These are phyloP conservation scores for Pezicula neosporulosa DNA, from an alignment of 2,329 filamentous ascomycete species.

Conservation along the genomic window DNA sequence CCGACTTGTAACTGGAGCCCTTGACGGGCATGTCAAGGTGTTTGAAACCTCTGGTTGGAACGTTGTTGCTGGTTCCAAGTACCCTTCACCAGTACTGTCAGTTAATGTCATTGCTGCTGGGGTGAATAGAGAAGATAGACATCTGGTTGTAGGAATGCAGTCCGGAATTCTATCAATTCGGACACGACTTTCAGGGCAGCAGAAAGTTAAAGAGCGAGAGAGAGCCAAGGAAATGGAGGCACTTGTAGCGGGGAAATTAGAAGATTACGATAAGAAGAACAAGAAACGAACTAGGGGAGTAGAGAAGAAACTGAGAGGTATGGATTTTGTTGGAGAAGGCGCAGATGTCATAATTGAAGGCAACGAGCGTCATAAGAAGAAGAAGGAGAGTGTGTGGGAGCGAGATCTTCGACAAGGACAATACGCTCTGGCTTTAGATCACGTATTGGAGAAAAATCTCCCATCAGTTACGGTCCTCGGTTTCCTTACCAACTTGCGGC, in stretches of 20 bases:
- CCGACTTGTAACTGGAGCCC: constrained; percentile 79
- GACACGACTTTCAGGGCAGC: constrained; percentile 80
- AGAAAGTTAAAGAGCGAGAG: constrained; percentile 73
- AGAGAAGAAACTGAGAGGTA: constrained; percentile 60
- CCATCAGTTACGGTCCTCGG: constrained; percentile 66
- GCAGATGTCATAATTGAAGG: constrained; percentile 85
- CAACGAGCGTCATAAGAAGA: constrained; percentile 60
- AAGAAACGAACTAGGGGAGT: constrained; percentile 57
- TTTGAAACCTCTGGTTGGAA: constrained; percentile 96
- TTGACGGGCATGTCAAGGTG: constrained; percentile 96
- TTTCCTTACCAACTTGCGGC: constrained; percentile 77
- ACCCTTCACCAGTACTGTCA: constrained; percentile 84
- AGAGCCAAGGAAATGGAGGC: constrained; percentile 83
- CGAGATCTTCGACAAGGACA: constrained; percentile 72
- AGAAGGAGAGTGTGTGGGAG: constrained; percentile 75
- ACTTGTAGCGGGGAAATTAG: constrained; percentile 72
- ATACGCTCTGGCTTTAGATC: constrained; percentile 76
- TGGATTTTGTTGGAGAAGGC: constrained; percentile 80
- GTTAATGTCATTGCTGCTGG: constrained; percentile 71
- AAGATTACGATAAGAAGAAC: constrained; percentile 70
- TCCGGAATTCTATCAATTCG: constrained; percentile 88
- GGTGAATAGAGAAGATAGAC: constrained; percentile 74
- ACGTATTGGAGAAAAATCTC: constrained; percentile 61
- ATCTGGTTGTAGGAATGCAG: constrained; percentile 92
- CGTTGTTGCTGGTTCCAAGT: constrained; percentile 91